Conservation (phyloP, 73 alveolate genomes). For the Paramecium pentaurelia region DNA sequence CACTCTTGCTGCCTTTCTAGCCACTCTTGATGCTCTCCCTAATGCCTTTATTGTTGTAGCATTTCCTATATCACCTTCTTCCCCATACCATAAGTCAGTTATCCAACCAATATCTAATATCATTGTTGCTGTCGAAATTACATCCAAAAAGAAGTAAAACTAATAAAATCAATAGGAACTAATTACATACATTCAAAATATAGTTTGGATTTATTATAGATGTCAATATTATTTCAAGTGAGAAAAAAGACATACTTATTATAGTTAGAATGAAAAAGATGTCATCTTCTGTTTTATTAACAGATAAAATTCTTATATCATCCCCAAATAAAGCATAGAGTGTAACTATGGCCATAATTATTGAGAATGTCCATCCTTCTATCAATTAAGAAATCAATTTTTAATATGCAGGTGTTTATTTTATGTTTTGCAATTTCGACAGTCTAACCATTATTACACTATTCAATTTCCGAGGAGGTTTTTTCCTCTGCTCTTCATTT, state of each 20-base stretch:
- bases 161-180: not conserved
- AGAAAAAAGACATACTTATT: constrained; percentile 38
- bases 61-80: constrained; percentile 61
- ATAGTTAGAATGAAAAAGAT: constrained; percentile 43
- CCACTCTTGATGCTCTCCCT: constrained; percentile 81
- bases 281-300: constrained; percentile 52
- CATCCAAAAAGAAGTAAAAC: constrained; percentile 83
- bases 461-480: not conserved
- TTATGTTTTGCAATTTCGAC: not conserved
- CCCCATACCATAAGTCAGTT: constrained; percentile 59
- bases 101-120: constrained; percentile 82
- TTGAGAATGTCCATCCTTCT: constrained; percentile 27
- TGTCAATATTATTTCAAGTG: constrained; percentile 59
- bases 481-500: not conserved
- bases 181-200: not conserved
- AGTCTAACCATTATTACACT: not conserved
- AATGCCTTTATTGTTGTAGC: constrained; percentile 79
- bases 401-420: not conserved
- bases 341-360: constrained; percentile 75
- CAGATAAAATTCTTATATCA: constrained; percentile 70
- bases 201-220: constrained; percentile 64
- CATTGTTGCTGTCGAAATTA: constrained; percentile 72
- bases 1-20: constrained; percentile 71
- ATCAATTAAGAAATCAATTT: not conserved
- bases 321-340: constrained; percentile 87